Percentiles rank a stretch among this genome's conserved stretches.
These are phyloP conservation scores for Secale cereale DNA, from an alignment of 176 grass and related monocot species.

Conservation along the genomic window DNA sequence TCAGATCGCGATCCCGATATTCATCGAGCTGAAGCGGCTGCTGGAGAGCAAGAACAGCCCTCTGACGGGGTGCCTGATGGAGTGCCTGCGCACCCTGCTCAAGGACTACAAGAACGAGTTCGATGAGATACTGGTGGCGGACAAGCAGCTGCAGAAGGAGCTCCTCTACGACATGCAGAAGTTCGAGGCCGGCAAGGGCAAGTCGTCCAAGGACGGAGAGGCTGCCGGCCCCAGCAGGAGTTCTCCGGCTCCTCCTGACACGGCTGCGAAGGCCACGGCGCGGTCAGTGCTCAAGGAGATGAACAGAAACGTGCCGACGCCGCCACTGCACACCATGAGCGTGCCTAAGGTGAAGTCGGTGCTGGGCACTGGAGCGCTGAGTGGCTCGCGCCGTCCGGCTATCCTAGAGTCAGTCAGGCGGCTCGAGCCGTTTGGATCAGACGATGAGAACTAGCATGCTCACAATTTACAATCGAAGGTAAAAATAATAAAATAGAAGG, in stretches of 20 bases:
- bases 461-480: neutral
- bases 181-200: conserved; percentile 54
- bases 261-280: conserved; percentile 40
- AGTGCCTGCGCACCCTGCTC: conserved; percentile 67
- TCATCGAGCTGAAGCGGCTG: conserved; percentile 89
- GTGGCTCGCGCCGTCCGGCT: neutral
- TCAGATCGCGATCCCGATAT: conserved; percentile 86
- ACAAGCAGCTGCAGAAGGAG: conserved; percentile 92
- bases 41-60: conserved; percentile 85
- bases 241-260: conserved; percentile 18
- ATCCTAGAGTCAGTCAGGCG: conserved; percentile 67
- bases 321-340: conserved; percentile 53
- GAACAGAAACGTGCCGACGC: conserved; percentile 53
- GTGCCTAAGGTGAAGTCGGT: conserved; percentile 72
- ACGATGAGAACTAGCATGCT: conserved; percentile 53
- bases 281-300: conserved; percentile 73
- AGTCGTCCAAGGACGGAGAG: conserved; percentile 22
- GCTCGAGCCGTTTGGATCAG: conserved; percentile 61
- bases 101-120: conserved; percentile 97
- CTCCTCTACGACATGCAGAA: conserved; percentile 94
- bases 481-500: neutral
- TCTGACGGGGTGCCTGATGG: conserved; percentile 84
- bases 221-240: conserved; percentile 35
- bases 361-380: neutral
- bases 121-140: conserved; percentile 85